A percentile compares a stretch with the other conserved stretches of the same genome.
Evolutionary conservation across 1,139 yeast species (phyloP).

Genomic region (Sugiyamaella paludigena): DNA sequence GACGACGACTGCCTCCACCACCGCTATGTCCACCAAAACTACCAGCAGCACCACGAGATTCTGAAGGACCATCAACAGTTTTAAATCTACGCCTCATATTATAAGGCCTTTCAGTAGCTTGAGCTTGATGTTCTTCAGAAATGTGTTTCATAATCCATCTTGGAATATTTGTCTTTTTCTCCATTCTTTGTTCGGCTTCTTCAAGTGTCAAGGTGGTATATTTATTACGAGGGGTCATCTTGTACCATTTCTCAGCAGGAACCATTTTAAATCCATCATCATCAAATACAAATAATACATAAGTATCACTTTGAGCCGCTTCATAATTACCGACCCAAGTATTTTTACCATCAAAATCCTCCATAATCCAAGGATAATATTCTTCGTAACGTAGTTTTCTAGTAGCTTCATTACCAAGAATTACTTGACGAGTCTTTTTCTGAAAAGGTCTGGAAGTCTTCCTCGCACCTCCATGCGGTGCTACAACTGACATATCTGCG

Average conservation of each 20-base stretch:
- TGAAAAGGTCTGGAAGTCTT: slow-evolving; percentile 61
- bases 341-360: slow-evolving; percentile 90
- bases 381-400: slow-evolving; percentile 88
- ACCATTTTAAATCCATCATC: slow-evolving; percentile 88
- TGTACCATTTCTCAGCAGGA: slow-evolving; percentile 91
- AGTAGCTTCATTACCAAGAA: slow-evolving; percentile 74
- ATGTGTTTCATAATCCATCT: slow-evolving; percentile 96
- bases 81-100: slow-evolving; percentile 43
- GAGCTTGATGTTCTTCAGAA: slow-evolving; percentile 53
- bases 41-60: neutral
- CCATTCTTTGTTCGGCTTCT: slow-evolving; percentile 96
- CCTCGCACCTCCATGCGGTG: slow-evolving; percentile 93
- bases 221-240: slow-evolving; percentile 88
- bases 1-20: slow-evolving; percentile 31
- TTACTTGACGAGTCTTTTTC: slow-evolving; percentile 81
- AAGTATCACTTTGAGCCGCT: slow-evolving; percentile 86
- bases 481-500: slow-evolving; percentile 59
- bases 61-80: slow-evolving; percentile 56
- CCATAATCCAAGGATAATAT: slow-evolving; percentile 96
- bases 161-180: slow-evolving; percentile 70
- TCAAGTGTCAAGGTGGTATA: slow-evolving; percentile 92
- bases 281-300: slow-evolving; percentile 82
- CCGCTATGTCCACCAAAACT: neutral
- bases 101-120: slow-evolving; percentile 17
- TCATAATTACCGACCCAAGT: slow-evolving; percentile 96